phyloP scores from a whole-genome alignment of 257 asterid genomes.

The Cynanchum wilfordii region DNA sequence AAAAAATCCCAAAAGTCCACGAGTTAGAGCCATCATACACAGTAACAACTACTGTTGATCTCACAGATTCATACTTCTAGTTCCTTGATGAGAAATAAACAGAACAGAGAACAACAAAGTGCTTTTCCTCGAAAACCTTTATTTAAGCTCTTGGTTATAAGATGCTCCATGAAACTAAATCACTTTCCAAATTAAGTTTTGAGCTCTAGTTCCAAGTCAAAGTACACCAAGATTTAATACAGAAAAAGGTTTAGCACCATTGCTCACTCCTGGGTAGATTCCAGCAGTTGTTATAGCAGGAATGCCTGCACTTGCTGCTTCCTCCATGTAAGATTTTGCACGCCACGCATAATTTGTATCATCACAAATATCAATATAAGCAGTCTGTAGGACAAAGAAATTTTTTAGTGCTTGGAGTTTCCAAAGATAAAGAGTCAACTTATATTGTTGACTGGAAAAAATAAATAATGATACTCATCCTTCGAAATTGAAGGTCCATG shows the following conservation, averaged over 20 bases:
- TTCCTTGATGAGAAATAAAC: not conserved
- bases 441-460: not conserved
- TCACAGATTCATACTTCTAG: not conserved
- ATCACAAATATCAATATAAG: constrained; percentile 92
- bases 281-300: constrained; percentile 94
- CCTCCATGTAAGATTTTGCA: constrained; percentile 72
- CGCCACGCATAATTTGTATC: constrained; percentile 70
- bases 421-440: not conserved
- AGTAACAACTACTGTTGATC: not conserved
- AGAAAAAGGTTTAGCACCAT: constrained; percentile 41
- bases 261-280: constrained; percentile 99
- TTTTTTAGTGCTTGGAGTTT: not conserved
- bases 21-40: not conserved
- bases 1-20: not conserved
- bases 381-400: constrained; percentile 50
- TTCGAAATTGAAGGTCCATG: not conserved
- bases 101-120: not conserved
- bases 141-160: not conserved
- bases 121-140: not conserved
- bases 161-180: not conserved
- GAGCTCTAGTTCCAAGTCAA: not conserved
- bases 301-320: constrained; percentile 64
- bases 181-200: not conserved
- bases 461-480: not conserved
- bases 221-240: constrained; percentile 2